phyloP scores from a whole-genome alignment of 768 basidiomycete genomes.

The Mycena haematopus region DNA sequence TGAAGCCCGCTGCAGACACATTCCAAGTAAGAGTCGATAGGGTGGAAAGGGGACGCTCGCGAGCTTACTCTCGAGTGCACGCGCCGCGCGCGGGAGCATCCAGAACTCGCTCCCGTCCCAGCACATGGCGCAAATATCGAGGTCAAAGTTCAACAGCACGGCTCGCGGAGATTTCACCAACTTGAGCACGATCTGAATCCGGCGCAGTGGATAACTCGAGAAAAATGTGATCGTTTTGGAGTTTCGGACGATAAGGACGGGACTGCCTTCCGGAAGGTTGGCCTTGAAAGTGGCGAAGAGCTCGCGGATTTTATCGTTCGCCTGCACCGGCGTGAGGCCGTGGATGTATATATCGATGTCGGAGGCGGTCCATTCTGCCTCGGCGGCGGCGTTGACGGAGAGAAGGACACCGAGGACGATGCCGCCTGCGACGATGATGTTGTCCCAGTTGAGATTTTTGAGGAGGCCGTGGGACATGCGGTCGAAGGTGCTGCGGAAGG shows the following conservation, averaged over 20 bases:
- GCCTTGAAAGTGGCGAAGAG: slow-evolving; percentile 2
- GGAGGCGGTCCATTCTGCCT: background rate
- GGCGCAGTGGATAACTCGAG: slow-evolving; percentile 7
- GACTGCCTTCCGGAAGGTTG: slow-evolving; percentile 4
- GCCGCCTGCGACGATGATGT: slow-evolving; percentile 5
- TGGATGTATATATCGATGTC: slow-evolving; percentile 19
- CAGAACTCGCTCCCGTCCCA: slow-evolving; percentile 13
- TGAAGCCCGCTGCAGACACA: slow-evolving; percentile 8
- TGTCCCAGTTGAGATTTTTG: slow-evolving; percentile 10
- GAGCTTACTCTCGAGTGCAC: slow-evolving; percentile 20
- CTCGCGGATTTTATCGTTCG: slow-evolving; percentile 5
- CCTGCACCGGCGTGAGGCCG: background rate
- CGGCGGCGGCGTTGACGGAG: background rate
- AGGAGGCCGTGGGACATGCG: slow-evolving; percentile 11
- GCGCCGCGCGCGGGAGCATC: slow-evolving; percentile 19
- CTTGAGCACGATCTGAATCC: slow-evolving; percentile 20
- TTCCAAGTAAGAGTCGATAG: background rate
- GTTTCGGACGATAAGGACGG: slow-evolving; percentile 14
- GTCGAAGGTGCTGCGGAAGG: slow-evolving; percentile 3
- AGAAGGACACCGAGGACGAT: slow-evolving; percentile 11
- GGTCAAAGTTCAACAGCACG: slow-evolving; percentile 18
- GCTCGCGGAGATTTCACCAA: slow-evolving; percentile 5
- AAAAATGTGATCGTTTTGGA: slow-evolving; percentile 20
- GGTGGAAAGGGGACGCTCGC: background rate
- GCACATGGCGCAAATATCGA: slow-evolving; percentile 19